Evolutionary conservation across 768 basidiomycete genomes (phyloP), one percentile per base, ranked within the genome.

Genomic region (Amanita rimosa): DNA sequence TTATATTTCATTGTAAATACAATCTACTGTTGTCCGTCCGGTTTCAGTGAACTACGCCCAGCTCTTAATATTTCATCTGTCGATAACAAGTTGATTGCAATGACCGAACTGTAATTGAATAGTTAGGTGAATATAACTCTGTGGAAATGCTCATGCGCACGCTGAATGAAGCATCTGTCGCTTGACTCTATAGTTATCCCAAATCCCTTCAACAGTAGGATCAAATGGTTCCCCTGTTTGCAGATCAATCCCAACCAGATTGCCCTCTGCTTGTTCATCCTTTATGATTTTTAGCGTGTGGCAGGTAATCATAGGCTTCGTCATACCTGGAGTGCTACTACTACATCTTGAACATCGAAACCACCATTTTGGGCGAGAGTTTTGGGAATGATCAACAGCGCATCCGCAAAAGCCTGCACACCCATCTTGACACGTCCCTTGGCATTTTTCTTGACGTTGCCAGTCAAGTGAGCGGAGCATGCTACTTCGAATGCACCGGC

Each of bases 121-220:
- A 45, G 53, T 43, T 51, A 42, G 54, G 61, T 54, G 61, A 63
- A 52, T 54, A 55, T 46, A 58, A 60, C 54, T 50, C 44, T n/a
- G 19, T 19, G 21, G 14, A 38, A 34, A 41, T 16, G 7, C 22
- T 11, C 6, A 13, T 31, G 43, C 45, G 69, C 81, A 62, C 57
- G 93, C 92, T 89, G 92, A 95, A 62, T 97, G 94, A 40, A 99
- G 68, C 92, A 99, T 96, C 63, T 99, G 96, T 52, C 95, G 75
- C 73, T 99, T 99, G 52, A 99, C 96, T 55, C 96, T 75, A 62
- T 96, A 98, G 68, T 97, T 98, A 63, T 99, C 96, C 94, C 94
- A 99, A 22, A 99, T 83, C 33, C 96, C 96, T 61, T 93, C 87
- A 4, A 90, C 83, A 8, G 89, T 89, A 17, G 96, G 96, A 60